phyloP scores from a whole-genome alignment of 306 rosid species.

The Fragaria ananassa region DNA sequence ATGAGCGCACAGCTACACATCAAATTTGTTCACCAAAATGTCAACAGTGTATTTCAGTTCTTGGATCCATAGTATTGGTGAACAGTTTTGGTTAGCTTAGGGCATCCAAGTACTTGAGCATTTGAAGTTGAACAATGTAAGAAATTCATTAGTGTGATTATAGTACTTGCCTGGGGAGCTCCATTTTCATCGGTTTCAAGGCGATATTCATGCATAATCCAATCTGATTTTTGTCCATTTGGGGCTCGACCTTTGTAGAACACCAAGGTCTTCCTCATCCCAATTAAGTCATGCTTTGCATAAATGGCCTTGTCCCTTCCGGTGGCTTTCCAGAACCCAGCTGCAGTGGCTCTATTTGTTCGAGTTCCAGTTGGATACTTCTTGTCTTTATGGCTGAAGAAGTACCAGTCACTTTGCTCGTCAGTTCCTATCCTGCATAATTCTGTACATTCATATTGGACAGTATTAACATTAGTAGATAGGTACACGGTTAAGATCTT shows the following conservation, averaged over 20 bases:
- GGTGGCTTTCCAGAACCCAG: constrained; percentile 97
- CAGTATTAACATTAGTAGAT: neutral
- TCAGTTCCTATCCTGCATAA: constrained; percentile 85
- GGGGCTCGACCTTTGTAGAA: constrained; percentile 94
- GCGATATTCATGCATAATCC: constrained; percentile 96
- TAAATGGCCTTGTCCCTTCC: constrained; percentile 96
- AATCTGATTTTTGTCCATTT: constrained; percentile 92
- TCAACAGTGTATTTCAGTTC: neutral
- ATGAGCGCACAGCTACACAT: neutral
- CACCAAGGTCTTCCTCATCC: constrained; percentile 92
- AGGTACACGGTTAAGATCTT: neutral
- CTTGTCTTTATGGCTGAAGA: constrained; percentile 92
- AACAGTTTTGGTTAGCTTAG: neutral
- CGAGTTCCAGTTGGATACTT: constrained; percentile 97
- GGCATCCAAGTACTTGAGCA: neutral
- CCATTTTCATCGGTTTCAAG: constrained; percentile 89
- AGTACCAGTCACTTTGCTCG: constrained; percentile 86
- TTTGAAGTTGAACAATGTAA: neutral
- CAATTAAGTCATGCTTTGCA: constrained; percentile 72
- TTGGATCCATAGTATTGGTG: neutral
- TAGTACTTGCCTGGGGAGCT: constrained; percentile 63
- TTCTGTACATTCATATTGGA: constrained; percentile 37
- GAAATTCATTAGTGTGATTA: neutral
- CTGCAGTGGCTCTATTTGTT: constrained; percentile 88
- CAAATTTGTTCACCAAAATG: neutral